Conservation (phyloP, 1,284 basidiomycete genomes). For the Takashimella tepidaria region DNA sequence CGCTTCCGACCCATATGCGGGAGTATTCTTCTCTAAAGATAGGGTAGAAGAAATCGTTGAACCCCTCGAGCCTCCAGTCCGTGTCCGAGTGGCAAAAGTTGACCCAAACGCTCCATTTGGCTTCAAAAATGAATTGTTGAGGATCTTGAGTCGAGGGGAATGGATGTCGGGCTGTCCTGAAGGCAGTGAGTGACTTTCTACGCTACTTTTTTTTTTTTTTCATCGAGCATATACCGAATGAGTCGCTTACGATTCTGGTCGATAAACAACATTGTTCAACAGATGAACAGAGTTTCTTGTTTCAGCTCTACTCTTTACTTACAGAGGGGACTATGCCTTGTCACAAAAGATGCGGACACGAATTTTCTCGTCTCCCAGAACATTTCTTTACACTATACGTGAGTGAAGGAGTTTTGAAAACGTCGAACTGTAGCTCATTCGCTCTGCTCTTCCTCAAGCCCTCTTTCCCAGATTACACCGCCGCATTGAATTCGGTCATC, state of each 20-base stretch:
- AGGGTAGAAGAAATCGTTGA: constrained; percentile 79
- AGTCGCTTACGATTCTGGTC: no score
- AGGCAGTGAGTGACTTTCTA: constrained; percentile 55
- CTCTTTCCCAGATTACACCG: constrained; percentile 64
- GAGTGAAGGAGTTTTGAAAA: constrained; percentile 43
- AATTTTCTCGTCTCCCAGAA: constrained; percentile 57
- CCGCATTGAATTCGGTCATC: constrained; percentile 58
- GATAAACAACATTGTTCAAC: constrained; percentile 1
- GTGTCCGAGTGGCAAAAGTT: not conserved
- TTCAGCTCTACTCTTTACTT: constrained; percentile 71
- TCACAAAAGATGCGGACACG: constrained; percentile 64
- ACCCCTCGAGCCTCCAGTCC: constrained; percentile 57
- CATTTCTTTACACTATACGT: constrained; percentile 80
- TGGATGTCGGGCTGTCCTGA: constrained; percentile 97
- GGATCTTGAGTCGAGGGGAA: constrained; percentile 75
- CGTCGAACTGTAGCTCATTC: constrained; percentile 1
- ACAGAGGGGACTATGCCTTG: constrained; percentile 61
- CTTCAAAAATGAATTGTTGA: constrained; percentile 51
- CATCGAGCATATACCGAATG: no score
- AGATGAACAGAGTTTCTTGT: constrained; percentile 80
- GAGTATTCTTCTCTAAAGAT: constrained; percentile 87
- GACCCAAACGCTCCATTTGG: not conserved
- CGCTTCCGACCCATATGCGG: constrained; percentile 74
- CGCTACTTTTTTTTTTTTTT: no score
- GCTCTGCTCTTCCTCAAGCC: no score